phyloP scores from a whole-genome alignment of 2,329 filamentous ascomycete species.

The Penicillium capsulatum region DNA sequence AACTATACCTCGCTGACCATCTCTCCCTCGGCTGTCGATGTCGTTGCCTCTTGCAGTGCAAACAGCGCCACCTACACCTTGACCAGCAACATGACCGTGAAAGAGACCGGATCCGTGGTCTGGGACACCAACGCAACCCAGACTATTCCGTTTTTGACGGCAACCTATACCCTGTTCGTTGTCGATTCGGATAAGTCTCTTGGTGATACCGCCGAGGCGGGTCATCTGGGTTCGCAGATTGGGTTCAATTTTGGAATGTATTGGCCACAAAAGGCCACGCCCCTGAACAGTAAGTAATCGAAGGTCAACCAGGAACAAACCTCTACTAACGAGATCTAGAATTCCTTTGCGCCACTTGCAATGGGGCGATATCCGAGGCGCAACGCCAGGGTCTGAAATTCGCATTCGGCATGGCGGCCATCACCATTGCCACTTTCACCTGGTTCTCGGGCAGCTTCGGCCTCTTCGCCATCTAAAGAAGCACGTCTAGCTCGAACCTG shows the following conservation, averaged over 20 bases:
- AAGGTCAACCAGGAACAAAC: too few relatives aligned
- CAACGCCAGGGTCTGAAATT: slow-evolving; percentile 55
- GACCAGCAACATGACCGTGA: slow-evolving; percentile 54
- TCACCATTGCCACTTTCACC: slow-evolving; percentile 57
- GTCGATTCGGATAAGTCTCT: slow-evolving; percentile 55
- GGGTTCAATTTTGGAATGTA: slow-evolving; percentile 63
- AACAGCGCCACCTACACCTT: slow-evolving; percentile 61
- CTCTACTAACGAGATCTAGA: slow-evolving; percentile 37
- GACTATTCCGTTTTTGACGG: slow-evolving; percentile 52
- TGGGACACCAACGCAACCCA: slow-evolving; percentile 58
- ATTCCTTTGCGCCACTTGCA: slow-evolving; percentile 57
- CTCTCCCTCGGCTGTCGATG: slow-evolving; percentile 57
- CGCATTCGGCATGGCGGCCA: slow-evolving; percentile 51
- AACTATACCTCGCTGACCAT: slow-evolving; percentile 63
- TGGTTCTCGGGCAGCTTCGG: slow-evolving; percentile 47
- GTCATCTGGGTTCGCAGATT: slow-evolving; percentile 52
- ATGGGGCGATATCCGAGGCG: slow-evolving; percentile 48
- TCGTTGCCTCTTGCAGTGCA: slow-evolving; percentile 57
- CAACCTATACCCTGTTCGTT: slow-evolving; percentile 61
- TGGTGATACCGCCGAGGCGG: slow-evolving; percentile 50
- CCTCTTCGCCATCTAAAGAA: slow-evolving; percentile 26
- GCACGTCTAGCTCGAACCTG: neutral
- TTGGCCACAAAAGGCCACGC: slow-evolving; percentile 49
- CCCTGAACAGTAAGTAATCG: slow-evolving; percentile 47
- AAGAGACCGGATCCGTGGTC: slow-evolving; percentile 49